phyloP scores from a whole-genome alignment of 768 basidiomycete genomes.

The Chalciporus piperatus region DNA sequence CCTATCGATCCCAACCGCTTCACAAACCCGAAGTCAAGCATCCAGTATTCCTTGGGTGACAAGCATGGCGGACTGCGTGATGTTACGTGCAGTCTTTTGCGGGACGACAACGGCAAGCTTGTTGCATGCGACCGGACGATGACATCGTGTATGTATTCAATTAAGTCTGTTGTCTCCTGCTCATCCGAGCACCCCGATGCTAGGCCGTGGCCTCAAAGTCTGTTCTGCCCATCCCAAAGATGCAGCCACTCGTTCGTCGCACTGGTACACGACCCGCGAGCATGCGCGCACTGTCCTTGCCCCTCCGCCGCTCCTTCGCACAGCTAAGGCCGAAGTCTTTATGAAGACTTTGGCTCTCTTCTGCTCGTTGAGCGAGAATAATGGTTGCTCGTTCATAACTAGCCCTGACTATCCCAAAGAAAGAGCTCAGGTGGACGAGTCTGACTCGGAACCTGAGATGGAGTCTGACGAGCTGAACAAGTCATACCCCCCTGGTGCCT shows the following conservation, averaged over 20 bases:
- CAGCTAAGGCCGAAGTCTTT: neutral
- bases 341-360: conserved; percentile 5
- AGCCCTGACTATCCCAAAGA: neutral
- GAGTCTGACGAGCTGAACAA: neutral
- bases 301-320: neutral
- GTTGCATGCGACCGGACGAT: neutral
- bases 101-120: neutral
- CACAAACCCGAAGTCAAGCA: neutral
- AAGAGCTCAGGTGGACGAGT: neutral
- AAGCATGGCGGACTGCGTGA: neutral
- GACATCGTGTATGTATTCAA: neutral
- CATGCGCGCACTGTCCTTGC: neutral
- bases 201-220: neutral
- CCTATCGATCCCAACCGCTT: neutral
- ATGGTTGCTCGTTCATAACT: conserved; percentile 1
- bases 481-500: neutral
- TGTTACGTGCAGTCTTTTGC: neutral
- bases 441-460: neutral
- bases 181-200: neutral
- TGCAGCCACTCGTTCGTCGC: neutral
- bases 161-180: neutral
- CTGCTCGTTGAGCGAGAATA: neutral
- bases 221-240: neutral
- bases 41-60: neutral
- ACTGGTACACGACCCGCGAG: neutral